Evolutionary conservation across 352 stramenopile species (phyloP).

Genomic region (Globisporangium viniferum): DNA sequence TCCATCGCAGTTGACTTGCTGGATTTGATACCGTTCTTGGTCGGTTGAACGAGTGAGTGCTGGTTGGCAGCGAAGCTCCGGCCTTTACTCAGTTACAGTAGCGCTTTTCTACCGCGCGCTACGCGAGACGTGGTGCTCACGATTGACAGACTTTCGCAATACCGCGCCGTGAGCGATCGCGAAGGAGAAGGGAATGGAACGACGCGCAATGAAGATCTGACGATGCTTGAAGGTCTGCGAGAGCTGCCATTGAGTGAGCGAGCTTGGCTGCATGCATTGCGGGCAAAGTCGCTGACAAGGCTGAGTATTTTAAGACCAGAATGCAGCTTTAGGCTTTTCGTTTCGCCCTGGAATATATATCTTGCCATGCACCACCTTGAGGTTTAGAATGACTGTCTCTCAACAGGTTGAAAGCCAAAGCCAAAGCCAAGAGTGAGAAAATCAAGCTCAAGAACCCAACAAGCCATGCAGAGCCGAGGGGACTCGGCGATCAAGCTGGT

Average conservation of each 20-base stretch:
- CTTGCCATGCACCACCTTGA: not conserved
- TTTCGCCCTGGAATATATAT: constrained; percentile 1
- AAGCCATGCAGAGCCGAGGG: constrained; percentile 22
- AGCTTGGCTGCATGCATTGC: not conserved
- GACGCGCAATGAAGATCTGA: not conserved
- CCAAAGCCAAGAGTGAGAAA: not conserved
- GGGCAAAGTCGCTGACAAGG: not conserved
- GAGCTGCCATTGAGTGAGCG: not conserved
- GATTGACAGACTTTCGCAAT: not conserved
- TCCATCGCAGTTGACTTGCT: not conserved
- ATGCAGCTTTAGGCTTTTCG: constrained; percentile 1
- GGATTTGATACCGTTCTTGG: not conserved
- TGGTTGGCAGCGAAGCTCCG: not conserved
- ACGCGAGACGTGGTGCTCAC: not conserved
- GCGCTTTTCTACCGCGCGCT: not conserved
- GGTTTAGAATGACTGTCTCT: not conserved
- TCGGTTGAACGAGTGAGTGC: not conserved
- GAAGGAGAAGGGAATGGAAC: not conserved
- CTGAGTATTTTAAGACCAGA: constrained; percentile 7
- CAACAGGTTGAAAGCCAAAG: not conserved
- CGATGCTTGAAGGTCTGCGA: not conserved
- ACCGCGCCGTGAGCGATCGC: not conserved
- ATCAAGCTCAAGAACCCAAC: not conserved
- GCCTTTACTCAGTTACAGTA: not conserved
- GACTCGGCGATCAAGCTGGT: constrained; percentile 81